Evolutionary conservation across 225 moss, liverwort and hornwort genomes (phyloP).

Genomic region (Takakia lepidozioides): DNA sequence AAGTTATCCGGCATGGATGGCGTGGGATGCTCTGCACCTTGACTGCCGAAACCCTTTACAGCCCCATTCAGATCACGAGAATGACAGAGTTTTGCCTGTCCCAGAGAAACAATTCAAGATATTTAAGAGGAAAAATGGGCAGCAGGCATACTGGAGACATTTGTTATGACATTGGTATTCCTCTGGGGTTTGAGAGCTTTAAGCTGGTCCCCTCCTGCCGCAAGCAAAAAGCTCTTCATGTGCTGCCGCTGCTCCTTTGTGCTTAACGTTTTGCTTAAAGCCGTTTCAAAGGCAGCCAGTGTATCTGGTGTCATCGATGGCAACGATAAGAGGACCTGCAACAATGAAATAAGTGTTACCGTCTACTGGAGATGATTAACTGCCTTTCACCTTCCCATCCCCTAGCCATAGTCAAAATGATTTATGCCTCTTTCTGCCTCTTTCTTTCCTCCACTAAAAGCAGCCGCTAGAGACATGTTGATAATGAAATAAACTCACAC

Average conservation of each 20-base stretch:
- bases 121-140: background rate
- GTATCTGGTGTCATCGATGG: slow-evolving; percentile 67
- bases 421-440: too few relatives aligned
- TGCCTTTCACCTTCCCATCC: too few relatives aligned
- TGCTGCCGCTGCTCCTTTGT: slow-evolving; percentile 92
- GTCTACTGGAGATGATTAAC: background rate
- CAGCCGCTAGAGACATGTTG: too few relatives aligned
- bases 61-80: background rate
- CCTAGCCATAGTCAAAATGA: too few relatives aligned
- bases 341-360: background rate
- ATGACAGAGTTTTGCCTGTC: too few relatives aligned
- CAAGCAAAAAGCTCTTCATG: slow-evolving; percentile 69
- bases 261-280: slow-evolving; percentile 78
- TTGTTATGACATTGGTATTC: slow-evolving; percentile 70
- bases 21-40: too few relatives aligned
- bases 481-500: too few relatives aligned
- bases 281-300: slow-evolving; percentile 59
- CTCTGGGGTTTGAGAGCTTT: slow-evolving; percentile 87
- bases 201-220: slow-evolving; percentile 91
- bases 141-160: slow-evolving; percentile 59
- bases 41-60: background rate
- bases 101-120: background rate
- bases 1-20: too few relatives aligned
- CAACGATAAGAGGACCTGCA: slow-evolving; percentile 76
- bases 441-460: too few relatives aligned